Percentiles rank a stretch among this genome's conserved stretches.
These are phyloP conservation scores for Arachnopeziza araneosa DNA, from an alignment of 2,329 filamentous ascomycete species.

Conservation along the genomic window DNA sequence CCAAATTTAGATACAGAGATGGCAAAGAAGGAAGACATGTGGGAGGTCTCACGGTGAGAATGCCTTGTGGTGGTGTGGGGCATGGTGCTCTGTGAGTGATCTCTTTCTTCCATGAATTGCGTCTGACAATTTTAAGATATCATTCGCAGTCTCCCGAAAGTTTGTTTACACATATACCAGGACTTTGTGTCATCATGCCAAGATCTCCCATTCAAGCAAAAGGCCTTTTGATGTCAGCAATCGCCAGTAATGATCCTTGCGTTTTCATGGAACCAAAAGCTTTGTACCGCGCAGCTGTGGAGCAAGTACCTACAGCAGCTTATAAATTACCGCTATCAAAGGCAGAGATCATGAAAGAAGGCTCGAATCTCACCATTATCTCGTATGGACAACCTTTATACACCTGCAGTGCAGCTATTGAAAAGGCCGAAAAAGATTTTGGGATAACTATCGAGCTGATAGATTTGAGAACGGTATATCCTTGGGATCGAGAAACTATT, in stretches of 20 bases:
- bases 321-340: constrained; percentile 64
- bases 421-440: constrained; percentile 60
- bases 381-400: constrained; percentile 70
- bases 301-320: constrained; percentile 63
- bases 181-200: constrained; percentile 63
- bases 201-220: constrained; percentile 67
- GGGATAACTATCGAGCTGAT: constrained; percentile 64
- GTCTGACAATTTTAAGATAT: constrained; percentile 39
- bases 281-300: constrained; percentile 65
- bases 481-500: constrained; percentile 64
- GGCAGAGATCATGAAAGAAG: constrained; percentile 61
- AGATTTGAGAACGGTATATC: constrained; percentile 66
- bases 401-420: constrained; percentile 59
- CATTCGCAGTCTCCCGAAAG: constrained; percentile 69
- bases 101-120: too few relatives aligned
- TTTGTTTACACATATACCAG: constrained; percentile 66
- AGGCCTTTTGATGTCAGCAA: constrained; percentile 57
- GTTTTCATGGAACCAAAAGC: constrained; percentile 74
- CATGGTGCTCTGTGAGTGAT: constrained; percentile 58
- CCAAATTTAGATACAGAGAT: constrained; percentile 64
- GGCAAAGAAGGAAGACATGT: constrained; percentile 50
- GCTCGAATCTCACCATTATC: constrained; percentile 61
- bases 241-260: constrained; percentile 62
- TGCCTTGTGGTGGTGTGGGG: constrained; percentile 67
- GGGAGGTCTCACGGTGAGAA: constrained; percentile 64